phyloP scores from a whole-genome alignment of 345 rosid species.

The Iberis pinnata region DNA sequence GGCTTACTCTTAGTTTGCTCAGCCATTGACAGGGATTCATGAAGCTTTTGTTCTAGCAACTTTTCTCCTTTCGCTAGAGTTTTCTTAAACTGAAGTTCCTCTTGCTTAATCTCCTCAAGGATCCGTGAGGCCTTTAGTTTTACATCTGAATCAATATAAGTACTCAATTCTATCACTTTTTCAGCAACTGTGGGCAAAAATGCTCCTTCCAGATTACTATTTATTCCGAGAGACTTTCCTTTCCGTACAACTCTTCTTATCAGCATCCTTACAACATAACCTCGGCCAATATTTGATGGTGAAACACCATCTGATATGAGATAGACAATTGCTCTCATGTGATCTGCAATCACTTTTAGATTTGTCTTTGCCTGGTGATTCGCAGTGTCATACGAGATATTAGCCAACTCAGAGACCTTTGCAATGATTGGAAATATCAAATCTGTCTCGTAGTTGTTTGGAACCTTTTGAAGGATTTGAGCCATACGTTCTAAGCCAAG shows the following conservation, averaged over 20 bases:
- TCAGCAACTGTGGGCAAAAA: constrained; percentile 68
- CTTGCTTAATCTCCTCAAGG: constrained; percentile 72
- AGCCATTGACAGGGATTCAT: constrained; percentile 43
- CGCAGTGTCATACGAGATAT: constrained; percentile 52
- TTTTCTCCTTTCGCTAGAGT: constrained; percentile 91
- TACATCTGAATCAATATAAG: constrained; percentile 61
- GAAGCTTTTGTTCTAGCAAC: constrained; percentile 67
- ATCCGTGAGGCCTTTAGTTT: constrained; percentile 50
- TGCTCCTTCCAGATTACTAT: constrained; percentile 54
- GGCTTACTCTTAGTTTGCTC: constrained; percentile 38
- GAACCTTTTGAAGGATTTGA: constrained; percentile 87
- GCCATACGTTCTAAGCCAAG: constrained; percentile 93
- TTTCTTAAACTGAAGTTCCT: constrained; percentile 82
- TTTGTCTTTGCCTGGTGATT: constrained; percentile 47
- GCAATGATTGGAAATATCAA: constrained; percentile 81
- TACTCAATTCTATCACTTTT: constrained; percentile 69
- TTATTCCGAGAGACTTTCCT: constrained; percentile 72
- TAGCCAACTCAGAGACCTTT: constrained; percentile 62
- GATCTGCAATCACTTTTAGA: constrained; percentile 87
- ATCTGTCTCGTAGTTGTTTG: constrained; percentile 94
- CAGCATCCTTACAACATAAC: constrained; percentile 84
- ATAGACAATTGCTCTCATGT: constrained; percentile 78
- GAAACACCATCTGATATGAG: constrained; percentile 87
- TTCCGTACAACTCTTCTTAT: constrained; percentile 88
- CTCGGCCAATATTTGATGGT: constrained; percentile 94